Base-by-base conservation (phyloP, 108 stramenopile species). In the Conticribra weissflogii region DNA sequence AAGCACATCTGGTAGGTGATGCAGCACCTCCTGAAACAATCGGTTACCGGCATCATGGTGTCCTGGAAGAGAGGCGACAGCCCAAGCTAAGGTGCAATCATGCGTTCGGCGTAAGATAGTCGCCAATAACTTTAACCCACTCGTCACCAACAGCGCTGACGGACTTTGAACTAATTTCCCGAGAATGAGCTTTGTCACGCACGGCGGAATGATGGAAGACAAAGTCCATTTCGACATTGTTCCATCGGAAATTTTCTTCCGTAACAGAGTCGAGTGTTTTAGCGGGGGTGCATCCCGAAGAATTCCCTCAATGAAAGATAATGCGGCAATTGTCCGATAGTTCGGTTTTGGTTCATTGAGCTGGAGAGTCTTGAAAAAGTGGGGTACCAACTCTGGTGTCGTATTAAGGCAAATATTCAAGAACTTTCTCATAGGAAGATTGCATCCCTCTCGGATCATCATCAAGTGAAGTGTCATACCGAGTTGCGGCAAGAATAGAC, bases 331-430 rank as follows among this genome's bases (percentile, higher is more conserved):
- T 31, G 83, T 85, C 19, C 59, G 77, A 69, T 83, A 86, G 21
- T 72, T 53, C 14, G 80, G 76, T 49, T 80, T 92, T 4, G 84
- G 52, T 50, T 92, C 91, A 19, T 85, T 83, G 4, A 92, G 31
- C 17, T 70, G 44, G 31, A 89, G 54, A 18, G 63, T 46, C 0
- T 68, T 68, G 58, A 92, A 90, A 18, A 90, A 55, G 29, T 64
- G 72, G 17, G 76, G 68, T 16, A 85, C 63, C n/a, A 92, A 59
- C 24, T 59, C 31, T 18, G 91, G 88, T 2, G 84, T 72, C 24
- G 62, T 68, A 17, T 50, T 27, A 9, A 87, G 67, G 67, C 79
- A 83, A 28, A 61, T 59, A 3, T 77, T 19, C 17, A 89, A 61
- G 55, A 92, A 83, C 0, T 53, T 55, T 29, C 69, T 82, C 49